Evolutionary conservation across 352 stramenopile genomes (phyloP).

Genomic region (Phytophthora cajani): DNA sequence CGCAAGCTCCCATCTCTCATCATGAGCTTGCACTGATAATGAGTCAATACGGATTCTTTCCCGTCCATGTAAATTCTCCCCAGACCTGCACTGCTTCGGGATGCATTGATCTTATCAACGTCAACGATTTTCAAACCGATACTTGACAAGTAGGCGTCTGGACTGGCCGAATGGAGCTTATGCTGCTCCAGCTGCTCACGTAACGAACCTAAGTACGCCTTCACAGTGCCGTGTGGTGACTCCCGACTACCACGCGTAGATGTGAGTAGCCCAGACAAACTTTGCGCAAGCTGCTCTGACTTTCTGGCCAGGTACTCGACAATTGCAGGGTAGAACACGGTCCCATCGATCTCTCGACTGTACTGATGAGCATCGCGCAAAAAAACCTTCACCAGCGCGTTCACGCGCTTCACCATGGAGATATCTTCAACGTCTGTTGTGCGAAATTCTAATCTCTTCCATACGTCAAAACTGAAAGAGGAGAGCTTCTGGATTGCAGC

Average conservation of each 20-base stretch:
- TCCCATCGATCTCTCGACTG: constrained; percentile 16
- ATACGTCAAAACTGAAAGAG: constrained; percentile 31
- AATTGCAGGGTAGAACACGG: constrained; percentile 21
- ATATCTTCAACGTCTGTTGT: constrained; percentile 21
- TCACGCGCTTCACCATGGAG: constrained; percentile 25
- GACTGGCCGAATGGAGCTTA: constrained; percentile 5
- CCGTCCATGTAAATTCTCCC: constrained; percentile 27
- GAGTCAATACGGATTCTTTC: constrained; percentile 17
- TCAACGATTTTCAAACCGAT: constrained; percentile 28
- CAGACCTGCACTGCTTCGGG: constrained; percentile 16
- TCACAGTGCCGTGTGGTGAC: constrained; percentile 1
- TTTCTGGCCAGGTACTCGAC: constrained; percentile 24
- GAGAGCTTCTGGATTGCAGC: constrained; percentile 27
- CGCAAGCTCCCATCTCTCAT: constrained; percentile 6
- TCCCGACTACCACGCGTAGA: not conserved
- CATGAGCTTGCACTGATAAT: constrained; percentile 27
- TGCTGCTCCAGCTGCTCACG: constrained; percentile 11
- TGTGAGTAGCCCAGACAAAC: constrained; percentile 7
- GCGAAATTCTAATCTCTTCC: constrained; percentile 31
- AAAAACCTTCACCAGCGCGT: constrained; percentile 19
- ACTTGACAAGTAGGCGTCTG: constrained; percentile 10
- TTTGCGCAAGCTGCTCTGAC: constrained; percentile 19
- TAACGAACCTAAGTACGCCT: constrained; percentile 11
- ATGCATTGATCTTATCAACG: constrained; percentile 32
- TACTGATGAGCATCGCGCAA: constrained; percentile 8